Conservation (phyloP, 169 alveolate species). For the Fabrea salina region DNA sequence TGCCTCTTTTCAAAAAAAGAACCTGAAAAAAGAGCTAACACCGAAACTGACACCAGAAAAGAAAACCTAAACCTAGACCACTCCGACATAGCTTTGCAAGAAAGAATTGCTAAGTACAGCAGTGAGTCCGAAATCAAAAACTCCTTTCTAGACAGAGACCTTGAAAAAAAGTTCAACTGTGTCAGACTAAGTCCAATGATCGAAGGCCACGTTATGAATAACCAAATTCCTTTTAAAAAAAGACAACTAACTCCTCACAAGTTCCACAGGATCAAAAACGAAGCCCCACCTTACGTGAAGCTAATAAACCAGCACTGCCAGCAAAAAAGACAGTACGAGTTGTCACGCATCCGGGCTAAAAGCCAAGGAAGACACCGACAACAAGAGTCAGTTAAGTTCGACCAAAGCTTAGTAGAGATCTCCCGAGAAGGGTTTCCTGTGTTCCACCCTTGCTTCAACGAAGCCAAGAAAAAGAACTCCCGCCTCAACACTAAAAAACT, state of each 20-base stretch:
- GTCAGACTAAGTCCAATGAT: conserved; percentile 27
- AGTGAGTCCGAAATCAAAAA: background rate
- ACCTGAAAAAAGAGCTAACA: background rate
- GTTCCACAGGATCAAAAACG: background rate
- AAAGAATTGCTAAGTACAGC: background rate
- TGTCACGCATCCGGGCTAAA: too few relatives aligned
- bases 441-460: too few relatives aligned
- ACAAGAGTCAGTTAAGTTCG: too few relatives aligned
- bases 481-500: too few relatives aligned
- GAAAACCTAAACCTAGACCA: background rate
- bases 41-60: background rate
- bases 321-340: conserved; percentile 9
- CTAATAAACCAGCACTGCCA: conserved; percentile 25
- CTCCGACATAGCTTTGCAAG: conserved; percentile 7
- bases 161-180: conserved; percentile 19
- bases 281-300: background rate
- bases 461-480: too few relatives aligned
- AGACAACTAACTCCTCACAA: conserved; percentile 30
- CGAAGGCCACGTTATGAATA: background rate
- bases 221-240: conserved; percentile 22
- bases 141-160: background rate
- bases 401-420: too few relatives aligned
- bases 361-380: too few relatives aligned
- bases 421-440: too few relatives aligned
- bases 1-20: background rate